phyloP scores from a whole-genome alignment of 441 rosid species.

The Aquilaria agallochum region DNA sequence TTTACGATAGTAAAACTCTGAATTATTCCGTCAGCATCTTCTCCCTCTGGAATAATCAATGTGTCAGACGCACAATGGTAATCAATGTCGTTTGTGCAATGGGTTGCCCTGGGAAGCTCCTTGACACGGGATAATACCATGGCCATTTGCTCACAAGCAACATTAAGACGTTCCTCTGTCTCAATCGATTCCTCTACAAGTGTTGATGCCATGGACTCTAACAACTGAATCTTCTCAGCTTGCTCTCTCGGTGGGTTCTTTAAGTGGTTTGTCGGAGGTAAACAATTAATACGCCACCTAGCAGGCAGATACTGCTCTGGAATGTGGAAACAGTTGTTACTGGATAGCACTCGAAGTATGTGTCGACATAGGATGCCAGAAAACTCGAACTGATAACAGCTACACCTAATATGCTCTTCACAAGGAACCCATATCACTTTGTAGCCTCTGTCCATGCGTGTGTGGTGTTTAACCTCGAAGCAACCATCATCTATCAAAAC shows the following conservation, averaged over 20 bases:
- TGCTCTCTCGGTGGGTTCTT: constrained; percentile 22
- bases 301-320: constrained; percentile 46
- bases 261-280: constrained; percentile 14
- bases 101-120: constrained; percentile 35
- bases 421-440: constrained; percentile 51
- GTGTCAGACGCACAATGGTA: constrained; percentile 40
- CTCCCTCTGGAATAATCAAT: constrained; percentile 44
- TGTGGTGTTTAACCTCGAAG: constrained; percentile 52
- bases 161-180: constrained; percentile 52
- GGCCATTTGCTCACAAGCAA: constrained; percentile 48
- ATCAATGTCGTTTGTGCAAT: constrained; percentile 22
- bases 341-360: constrained; percentile 51
- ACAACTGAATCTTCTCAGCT: constrained; percentile 33
- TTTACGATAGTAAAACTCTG: constrained; percentile 31
- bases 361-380: constrained; percentile 67
- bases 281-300: constrained; percentile 32
- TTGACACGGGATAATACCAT: constrained; percentile 36
- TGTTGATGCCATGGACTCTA: constrained; percentile 48
- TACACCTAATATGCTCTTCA: constrained; percentile 49
- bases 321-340: constrained; percentile 60
- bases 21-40: constrained; percentile 40
- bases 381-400: constrained; percentile 52
- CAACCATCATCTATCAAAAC: constrained; percentile 41
- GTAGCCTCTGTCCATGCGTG: constrained; percentile 38
- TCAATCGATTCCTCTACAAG: constrained; percentile 43